Evolutionary conservation across 768 basidiomycete species (phyloP), one percentile per base, ranked within the genome.

Genomic region (Pulveroboletus sp.): DNA sequence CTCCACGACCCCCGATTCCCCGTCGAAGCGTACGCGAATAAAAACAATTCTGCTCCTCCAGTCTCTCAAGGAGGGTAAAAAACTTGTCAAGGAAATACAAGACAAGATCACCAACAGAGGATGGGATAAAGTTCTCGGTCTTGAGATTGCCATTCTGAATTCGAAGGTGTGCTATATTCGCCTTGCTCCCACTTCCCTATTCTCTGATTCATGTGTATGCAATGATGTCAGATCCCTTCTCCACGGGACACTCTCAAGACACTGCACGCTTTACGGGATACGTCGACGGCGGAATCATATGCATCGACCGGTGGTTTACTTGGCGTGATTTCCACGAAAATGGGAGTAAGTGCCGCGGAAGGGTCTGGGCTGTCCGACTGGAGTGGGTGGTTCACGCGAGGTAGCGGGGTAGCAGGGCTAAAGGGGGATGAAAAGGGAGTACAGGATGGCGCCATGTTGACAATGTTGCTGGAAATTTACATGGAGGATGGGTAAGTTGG

Each of bases 1-100:
- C 4, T 82, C 86, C n/a, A 86, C 86, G 20, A 89, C 90, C 5
- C 90, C 90, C 1, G 80, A 89, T 48, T 88, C 89, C 0, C 76
- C 78, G 14, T 76, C 82, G 49, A 93, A 93, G 65, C 78, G 79
- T 17, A 71, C 73, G 2, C 80, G 92, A 22, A 75, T 95, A 55
- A 90, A 88, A 63, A 73, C 81, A 0, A 71, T 85, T n/a, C 71
- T 95, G 2, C 85, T 93, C 59, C 74, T 97, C 0, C 87, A 93
- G 56, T 62, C 56, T 27, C 50, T 63, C 16, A 50, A 9, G 14
- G 59, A 61, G 32, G 56, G 54, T 14, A 57, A 34, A 43, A 53
- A 48, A 6, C 24, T 59, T 5, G 52, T 55, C 31, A 47, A 48
- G 29, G 55, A 55, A 19, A 52, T 65, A 40, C 63, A 56, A 27